Conservation (phyloP, 306 rosid species). For the Carpinus viminea region DNA sequence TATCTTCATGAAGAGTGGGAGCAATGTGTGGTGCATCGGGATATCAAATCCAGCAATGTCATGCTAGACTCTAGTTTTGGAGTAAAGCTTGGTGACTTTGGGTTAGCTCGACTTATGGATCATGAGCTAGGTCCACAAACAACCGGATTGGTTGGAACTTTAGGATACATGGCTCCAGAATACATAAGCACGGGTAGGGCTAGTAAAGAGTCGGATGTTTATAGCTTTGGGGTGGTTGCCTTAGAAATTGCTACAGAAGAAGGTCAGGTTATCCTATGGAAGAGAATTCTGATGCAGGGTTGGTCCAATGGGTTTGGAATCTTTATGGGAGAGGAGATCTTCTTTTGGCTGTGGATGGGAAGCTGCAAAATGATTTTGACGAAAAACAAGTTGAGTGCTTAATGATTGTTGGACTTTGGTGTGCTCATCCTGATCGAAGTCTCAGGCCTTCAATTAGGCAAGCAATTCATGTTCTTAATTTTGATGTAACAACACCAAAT, state of each 20-base stretch:
- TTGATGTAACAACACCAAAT: conserved; percentile 16
- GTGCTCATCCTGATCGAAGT: conserved; percentile 11
- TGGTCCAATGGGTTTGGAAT: conserved; percentile 3
- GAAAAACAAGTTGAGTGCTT: conserved; percentile 4
- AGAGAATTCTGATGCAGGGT: not conserved
- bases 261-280: conserved; percentile 2
- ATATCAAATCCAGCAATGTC: conserved; percentile 39
- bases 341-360: not conserved
- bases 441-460: not conserved
- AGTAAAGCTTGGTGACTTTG: conserved; percentile 41
- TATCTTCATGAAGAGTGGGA: conserved; percentile 46
- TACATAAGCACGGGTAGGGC: conserved; percentile 34
- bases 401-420: conserved; percentile 23
- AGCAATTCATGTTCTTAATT: conserved; percentile 5
- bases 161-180: conserved; percentile 38
- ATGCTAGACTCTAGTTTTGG: conserved; percentile 36
- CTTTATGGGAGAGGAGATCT: not conserved
- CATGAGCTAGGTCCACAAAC: conserved; percentile 39
- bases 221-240: conserved; percentile 36
- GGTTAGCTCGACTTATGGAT: conserved; percentile 34
- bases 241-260: conserved; percentile 34
- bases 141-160: conserved; percentile 25
- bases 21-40: conserved; percentile 35
- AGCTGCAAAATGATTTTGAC: not conserved
- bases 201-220: conserved; percentile 29